Base-by-base conservation (phyloP, 2,329 filamentous ascomycete species). In the Penicillium digitatum region DNA sequence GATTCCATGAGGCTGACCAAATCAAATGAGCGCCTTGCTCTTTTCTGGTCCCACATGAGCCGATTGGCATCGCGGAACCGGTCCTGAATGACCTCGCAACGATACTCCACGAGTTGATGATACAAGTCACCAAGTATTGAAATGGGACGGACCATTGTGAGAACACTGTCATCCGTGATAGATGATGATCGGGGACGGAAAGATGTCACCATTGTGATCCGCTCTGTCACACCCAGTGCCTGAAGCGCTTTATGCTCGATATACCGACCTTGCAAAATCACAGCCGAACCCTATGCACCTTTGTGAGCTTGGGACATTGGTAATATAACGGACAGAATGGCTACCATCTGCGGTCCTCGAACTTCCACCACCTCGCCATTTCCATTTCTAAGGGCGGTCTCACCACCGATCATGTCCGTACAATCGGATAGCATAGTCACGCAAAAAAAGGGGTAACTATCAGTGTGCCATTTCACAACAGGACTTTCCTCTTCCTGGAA, bases 361-460 rank as follows among this genome's bases (percentile, higher is more conserved):
- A 85, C 79, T 67, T 84, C 84, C 56, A 82, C 68, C 16, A 84
- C 74, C 2, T 81, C 76, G 3, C 82, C 82, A 24, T 75, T 74
- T 1, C 74, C 79, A 1, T 75, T 83, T 35, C 78, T 76, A n/a
- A 87, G 67, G 1, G 81, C 83, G 0, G 84, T 87, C 70, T 87
- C 85, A 4, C 85, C 84, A 10, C 85, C 85, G 12, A 84, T 72
- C 84, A 87, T 87, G 35, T 76, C 73, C 0, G 76, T 78, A 59
- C 82, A 85, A 63, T 87, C 83, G 34, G 81, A 84, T 27, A 87
- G 76, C 83, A 87, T 87, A 8, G 80, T 77, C n/a, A 87, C 84
- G 60, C 83, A 87, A n/a, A 87, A 84, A 64, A 87, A 87, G 0
- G 84, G 83, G 65, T 85, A 87, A 64, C 81, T 84, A 67, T 87